Evolutionary conservation across 345 rosid genomes (phyloP).

Genomic region (Rhodamnia argentea): DNA sequence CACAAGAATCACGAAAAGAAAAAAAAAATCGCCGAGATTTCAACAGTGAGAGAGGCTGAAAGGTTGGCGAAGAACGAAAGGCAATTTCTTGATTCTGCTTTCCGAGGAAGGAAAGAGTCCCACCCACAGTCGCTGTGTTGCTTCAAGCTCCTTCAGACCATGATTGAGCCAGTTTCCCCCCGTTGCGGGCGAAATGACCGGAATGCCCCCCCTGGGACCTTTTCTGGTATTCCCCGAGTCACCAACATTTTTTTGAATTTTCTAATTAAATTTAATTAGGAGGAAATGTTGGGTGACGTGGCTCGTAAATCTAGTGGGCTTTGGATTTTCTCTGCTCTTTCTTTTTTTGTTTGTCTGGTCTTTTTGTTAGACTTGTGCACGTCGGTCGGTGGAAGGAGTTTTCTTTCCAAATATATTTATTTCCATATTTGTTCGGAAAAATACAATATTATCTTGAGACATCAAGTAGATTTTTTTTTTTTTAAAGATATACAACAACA

Average conservation of each 20-base stretch:
- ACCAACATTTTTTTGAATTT: background rate
- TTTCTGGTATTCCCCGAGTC: background rate
- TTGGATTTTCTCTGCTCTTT: background rate
- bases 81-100: background rate
- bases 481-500: background rate
- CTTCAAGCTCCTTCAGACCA: background rate
- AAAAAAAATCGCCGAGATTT: conserved; percentile 3
- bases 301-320: background rate
- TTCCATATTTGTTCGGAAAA: background rate
- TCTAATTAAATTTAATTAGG: background rate
- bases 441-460: background rate
- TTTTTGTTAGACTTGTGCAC: background rate
- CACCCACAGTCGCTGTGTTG: background rate
- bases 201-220: background rate
- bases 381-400: background rate
- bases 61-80: background rate
- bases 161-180: background rate
- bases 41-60: conserved; percentile 5
- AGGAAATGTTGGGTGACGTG: background rate
- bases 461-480: background rate
- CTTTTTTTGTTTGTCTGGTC: background rate
- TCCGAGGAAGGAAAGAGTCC: background rate
- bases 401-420: background rate
- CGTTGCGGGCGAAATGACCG: background rate
- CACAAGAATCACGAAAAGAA: background rate